Base-by-base conservation (phyloP, 2,329 filamentous ascomycete species). In the Blumeria graminis region DNA sequence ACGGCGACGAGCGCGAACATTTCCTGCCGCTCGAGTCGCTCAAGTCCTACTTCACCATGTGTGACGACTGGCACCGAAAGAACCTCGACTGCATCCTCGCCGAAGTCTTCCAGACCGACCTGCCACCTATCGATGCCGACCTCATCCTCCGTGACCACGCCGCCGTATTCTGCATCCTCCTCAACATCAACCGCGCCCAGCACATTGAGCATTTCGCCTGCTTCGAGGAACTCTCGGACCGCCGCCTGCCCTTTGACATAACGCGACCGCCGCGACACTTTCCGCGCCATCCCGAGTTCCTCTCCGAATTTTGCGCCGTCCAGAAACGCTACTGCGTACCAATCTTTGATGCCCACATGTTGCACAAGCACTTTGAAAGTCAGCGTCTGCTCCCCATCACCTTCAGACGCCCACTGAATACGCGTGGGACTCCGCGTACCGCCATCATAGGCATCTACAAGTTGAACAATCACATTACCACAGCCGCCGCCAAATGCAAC, bases 271-370 rank as follows among this genome's bases (percentile, higher is more conserved):
- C 62, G 36, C 16, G 18, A 50, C 43, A 58, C 9, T 64, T 63
- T 36, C 62, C 62, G 28, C 51, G 55, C n/a, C 58, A 60, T 41
- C 51, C 41, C 51, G 55, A 57, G 9, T 63, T 65, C 46, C 60
- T 64, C n/a, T 36, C 57, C 14, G 18, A 57, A 9, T 67, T 67
- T 58, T 63, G 62, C 50, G 56, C 63, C 36, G 54, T 58, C 28
- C 65, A 67, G 56, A 64, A 62, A 59, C 60, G 50, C 38, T 65
- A 63, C 52, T 66, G 63, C 55, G 60, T 62, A 6, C 57, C 62
- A 5, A 53, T 56, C 9, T 61, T 67, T 28, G 56, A 58, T 22
- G 32, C 58, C 7, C 58, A 60, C 38, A 57, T 63, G 45, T 53
- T 60, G 1, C 56, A 63, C 51, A 59, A 61, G 38, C 58, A 58